Evolutionary conservation across 2,329 filamentous ascomycete genomes (phyloP).

Genomic region (Clonostachys chloroleuca): DNA sequence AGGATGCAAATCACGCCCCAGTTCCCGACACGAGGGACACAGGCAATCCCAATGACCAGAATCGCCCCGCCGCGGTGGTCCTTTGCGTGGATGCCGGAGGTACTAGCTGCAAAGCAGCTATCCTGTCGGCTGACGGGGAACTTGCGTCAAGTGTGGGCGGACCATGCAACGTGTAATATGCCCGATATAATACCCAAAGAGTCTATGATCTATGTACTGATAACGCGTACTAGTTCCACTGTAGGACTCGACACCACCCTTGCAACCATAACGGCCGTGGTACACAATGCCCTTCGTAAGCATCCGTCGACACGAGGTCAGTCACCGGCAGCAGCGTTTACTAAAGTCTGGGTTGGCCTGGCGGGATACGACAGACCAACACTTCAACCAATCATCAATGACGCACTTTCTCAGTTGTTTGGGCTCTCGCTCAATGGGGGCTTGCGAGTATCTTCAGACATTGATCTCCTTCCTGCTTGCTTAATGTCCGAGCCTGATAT

Average conservation of each 20-base stretch:
- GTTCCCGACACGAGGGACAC: no score
- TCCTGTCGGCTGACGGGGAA: constrained; percentile 15
- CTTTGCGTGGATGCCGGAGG: constrained; percentile 36
- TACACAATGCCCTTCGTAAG: constrained; percentile 12
- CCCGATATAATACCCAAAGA: constrained; percentile 13
- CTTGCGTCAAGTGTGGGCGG: constrained; percentile 6
- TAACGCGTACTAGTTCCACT: constrained; percentile 8
- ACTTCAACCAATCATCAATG: constrained; percentile 15
- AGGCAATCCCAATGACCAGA: no score
- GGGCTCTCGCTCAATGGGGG: constrained; percentile 9
- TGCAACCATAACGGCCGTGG: constrained; percentile 13
- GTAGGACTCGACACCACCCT: constrained; percentile 18
- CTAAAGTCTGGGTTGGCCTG: constrained; percentile 28
- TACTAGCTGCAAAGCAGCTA: constrained; percentile 31
- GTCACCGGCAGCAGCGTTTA: constrained; percentile 8
- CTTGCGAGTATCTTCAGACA: constrained; percentile 29
- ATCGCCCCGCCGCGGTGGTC: constrained; percentile 11
- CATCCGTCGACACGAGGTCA: constrained; percentile 2
- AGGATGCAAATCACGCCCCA: no score
- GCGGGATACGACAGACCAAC: constrained; percentile 30
- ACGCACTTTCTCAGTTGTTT: constrained; percentile 17
- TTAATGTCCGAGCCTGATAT: constrained; percentile 7
- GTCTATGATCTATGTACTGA: constrained; percentile 3
- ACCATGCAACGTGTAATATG: constrained; percentile 10
- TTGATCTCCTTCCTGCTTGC: constrained; percentile 26